Percentiles rank a stretch among this genome's conserved stretches.
Conservation (phyloP, 139 green algal species). For the Pseudopediastrum boryanum region DNA sequence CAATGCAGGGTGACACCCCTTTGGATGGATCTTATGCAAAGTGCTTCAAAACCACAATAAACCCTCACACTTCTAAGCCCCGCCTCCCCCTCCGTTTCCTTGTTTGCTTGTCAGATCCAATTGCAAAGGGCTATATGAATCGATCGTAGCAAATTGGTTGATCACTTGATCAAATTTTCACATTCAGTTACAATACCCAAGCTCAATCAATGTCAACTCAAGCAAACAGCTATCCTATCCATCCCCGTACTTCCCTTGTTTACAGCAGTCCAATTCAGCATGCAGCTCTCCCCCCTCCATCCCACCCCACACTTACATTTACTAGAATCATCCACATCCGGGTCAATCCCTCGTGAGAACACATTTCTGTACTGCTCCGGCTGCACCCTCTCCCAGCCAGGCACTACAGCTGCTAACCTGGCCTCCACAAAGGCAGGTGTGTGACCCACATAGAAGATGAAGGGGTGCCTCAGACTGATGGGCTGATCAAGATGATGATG, state of each 20-base stretch:
- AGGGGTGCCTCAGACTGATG: constrained; percentile 7
- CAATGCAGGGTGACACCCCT: no score
- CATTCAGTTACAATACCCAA: background rate
- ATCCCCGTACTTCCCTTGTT: no score
- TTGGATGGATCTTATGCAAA: no score
- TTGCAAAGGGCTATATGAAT: background rate
- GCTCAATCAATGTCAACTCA: background rate
- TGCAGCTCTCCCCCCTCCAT: background rate
- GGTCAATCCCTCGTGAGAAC: constrained; percentile 29
- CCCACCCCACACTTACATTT: constrained; percentile 35
- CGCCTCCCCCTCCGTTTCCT: no score
- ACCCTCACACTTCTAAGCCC: no score
- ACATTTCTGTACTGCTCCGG: constrained; percentile 7
- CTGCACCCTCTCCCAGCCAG: background rate
- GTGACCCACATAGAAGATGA: constrained; percentile 32
- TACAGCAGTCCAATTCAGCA: no score
- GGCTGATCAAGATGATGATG: background rate
- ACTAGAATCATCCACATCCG: constrained; percentile 23
- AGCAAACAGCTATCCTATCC: background rate
- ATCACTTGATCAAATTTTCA: background rate
- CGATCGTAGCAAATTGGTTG: background rate
- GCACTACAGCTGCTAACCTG: constrained; percentile 5
- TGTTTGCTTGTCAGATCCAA: no score
- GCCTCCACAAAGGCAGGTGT: constrained; percentile 25
- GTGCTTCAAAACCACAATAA: no score